Percentiles rank a stretch among this genome's conserved stretches.
Evolutionary conservation across 2,329 filamentous ascomycete species (phyloP).

Genomic region (Aureobasidium musti): DNA sequence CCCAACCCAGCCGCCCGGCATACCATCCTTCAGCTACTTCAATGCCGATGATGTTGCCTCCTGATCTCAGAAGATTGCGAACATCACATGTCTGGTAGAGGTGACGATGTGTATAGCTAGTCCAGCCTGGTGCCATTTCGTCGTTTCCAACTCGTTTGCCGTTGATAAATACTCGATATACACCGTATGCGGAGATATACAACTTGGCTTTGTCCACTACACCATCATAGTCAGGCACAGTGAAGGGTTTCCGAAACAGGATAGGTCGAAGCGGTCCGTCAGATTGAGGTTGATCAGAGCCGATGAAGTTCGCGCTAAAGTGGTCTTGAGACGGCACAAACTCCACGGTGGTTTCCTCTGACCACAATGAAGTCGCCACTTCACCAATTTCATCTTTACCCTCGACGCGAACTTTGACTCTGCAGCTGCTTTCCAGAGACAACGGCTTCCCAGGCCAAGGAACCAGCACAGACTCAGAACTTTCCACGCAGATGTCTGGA

Average conservation of each 20-base stretch:
- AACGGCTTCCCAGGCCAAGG: conserved; percentile 28
- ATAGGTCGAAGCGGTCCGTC: conserved; percentile 20
- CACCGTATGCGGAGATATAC: conserved; percentile 52
- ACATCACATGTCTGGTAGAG: conserved; percentile 59
- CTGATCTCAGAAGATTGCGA: conserved; percentile 43
- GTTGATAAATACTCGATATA: conserved; percentile 55
- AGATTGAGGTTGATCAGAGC: conserved; percentile 3
- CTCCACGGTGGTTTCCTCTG: not conserved
- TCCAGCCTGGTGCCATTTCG: conserved; percentile 55
- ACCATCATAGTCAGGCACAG: conserved; percentile 27
- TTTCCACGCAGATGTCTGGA: not conserved
- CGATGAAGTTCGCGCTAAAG: conserved; percentile 27
- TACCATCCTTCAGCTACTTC: conserved; percentile 57
- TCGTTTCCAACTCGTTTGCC: conserved; percentile 42
- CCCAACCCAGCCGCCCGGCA: conserved; percentile 45
- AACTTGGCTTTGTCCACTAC: conserved; percentile 43
- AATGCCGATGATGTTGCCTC: conserved; percentile 47
- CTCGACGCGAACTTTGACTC: conserved; percentile 23
- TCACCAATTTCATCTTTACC: not conserved
- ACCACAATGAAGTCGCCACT: conserved; percentile 15
- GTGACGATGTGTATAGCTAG: conserved; percentile 54
- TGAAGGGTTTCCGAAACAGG: conserved; percentile 44
- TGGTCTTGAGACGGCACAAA: not conserved
- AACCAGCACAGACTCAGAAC: conserved; percentile 27
- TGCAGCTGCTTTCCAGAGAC: not conserved